Base-by-base conservation (phyloP, 164 flowering plant genomes). In the Magnolia changhungtana region DNA sequence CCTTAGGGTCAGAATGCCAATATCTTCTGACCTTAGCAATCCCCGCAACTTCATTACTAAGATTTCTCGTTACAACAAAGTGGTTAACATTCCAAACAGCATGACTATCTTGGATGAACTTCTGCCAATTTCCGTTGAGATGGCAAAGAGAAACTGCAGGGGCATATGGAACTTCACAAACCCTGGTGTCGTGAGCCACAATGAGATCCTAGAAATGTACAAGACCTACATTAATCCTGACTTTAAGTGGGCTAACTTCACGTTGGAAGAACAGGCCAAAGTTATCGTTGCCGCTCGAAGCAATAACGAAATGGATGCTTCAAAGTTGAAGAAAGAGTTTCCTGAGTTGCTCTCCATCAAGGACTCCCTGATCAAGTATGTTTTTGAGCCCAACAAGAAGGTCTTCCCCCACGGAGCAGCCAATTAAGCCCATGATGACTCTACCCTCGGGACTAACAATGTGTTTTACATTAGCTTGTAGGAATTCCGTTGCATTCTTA, bases 91-190 rank as follows among this genome's bases (percentile, higher is more conserved):
- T 67, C 91, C 93, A 55, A 90, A 90, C 84, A 88, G 91, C 83
- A 85, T 90, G 89, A 90, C 91, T 1, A 31, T 90, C 63, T 74
- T 90, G 87, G 93, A 90, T 77, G 93, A 90, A 74, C 89, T 90
- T 66, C 83, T 90, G 27, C 93, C 93, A 31, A 87, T 90, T 69
- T 86, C 93, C 13, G 80, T 90, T 58, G 91, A 90, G 87, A 90
- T 90, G 93, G 93, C 91, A 31, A 90, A 90, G 80, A 73, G 89
- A 72, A 87, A 89, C 78, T 79, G 81, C 78, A 85, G 80, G 72
- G 93, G 93, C 3, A 87, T 90, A 37, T 90, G 89, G 89, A 90
- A 90, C 85, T 90, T 88, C 84, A 90, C 93, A 50, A 90, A 90
- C 81, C 93, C 91, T 2, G 93, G 91, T 4, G 90, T 86, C 21